phyloP scores from a whole-genome alignment of 2,329 filamentous ascomycete species.

The Diaporthe batatas region DNA sequence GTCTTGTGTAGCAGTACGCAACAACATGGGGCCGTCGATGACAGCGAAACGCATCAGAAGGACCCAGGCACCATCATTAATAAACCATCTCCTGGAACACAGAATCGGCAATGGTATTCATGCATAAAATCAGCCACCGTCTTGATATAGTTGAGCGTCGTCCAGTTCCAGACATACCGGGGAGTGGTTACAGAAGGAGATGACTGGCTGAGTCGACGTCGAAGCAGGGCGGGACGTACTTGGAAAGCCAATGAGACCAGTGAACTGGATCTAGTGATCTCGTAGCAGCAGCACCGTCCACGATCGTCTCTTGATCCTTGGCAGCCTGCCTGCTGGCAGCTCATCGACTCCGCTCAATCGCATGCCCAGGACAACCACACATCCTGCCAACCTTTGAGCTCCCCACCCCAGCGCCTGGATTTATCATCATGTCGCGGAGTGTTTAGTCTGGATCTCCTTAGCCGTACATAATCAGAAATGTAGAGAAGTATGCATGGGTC shows the following conservation, averaged over 20 bases:
- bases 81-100: not conserved
- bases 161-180: not conserved
- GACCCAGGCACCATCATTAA: no score
- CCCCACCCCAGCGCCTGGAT: not conserved
- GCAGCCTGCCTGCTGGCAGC: not conserved
- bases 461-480: no score
- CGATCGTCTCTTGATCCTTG: not conserved
- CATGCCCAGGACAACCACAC: not conserved
- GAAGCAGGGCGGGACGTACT: not conserved
- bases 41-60: not conserved
- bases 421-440: not conserved
- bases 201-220: not conserved
- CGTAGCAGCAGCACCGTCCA: not conserved
- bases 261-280: not conserved
- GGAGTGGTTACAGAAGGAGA: not conserved
- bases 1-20: not conserved
- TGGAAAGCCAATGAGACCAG: not conserved
- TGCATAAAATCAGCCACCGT: not conserved
- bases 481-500: no score
- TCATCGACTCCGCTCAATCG: not conserved
- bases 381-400: not conserved
- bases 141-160: not conserved
- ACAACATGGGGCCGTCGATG: not conserved
- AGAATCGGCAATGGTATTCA: not conserved
- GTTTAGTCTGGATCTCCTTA: not conserved